Evolutionary conservation across 306 rosid species (phyloP), one percentile per base, ranked within the genome.

Genomic region (Ziziphus jujuba): DNA sequence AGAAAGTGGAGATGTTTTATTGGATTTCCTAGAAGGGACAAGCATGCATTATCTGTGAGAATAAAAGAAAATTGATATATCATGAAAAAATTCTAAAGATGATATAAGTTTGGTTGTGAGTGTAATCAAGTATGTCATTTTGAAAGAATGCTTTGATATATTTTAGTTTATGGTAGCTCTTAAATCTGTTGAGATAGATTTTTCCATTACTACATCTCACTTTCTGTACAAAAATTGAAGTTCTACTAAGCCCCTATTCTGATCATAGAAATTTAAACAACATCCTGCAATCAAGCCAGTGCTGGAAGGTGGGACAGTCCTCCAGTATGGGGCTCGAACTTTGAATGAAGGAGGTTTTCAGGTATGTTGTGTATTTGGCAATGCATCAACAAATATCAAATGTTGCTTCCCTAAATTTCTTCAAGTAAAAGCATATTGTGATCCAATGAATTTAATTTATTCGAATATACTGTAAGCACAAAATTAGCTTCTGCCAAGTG

Each of bases 291-390:
- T 93, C 84, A 83, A 79, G 77, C 79, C 81, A 66, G 66, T 87
- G 59, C 77, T 93, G 75, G 87, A 90, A 75, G 95, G 97, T 50
- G 98, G 98, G 70, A 81, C 89, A 60, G 91, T 86, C 72, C 76
- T 93, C 72, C 96, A 93, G 80, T 90, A 87, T 73, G 97, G 98
- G 38, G 97, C 98, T 80, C 97, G 98, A 76, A 83, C 90, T 33
- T 84, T 93, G 78, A 93, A 93, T 78, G 98, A 93, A 75, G 97
- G 97, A 55, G 98, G 98, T 77, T 79, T 87, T 77, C 98, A 92
- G 98, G 98, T 92, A 75, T 35, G 79, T 47, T 40, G 61, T 67
- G 24, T 28, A 15, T 70, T 55, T 49, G 6, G 38, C 17, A 58
- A 38, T 52, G 23, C 67, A 61, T 22, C 40, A 73, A 43, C 66